Conservation (phyloP, 148 eudicot species). For the Limonium bicolor region DNA sequence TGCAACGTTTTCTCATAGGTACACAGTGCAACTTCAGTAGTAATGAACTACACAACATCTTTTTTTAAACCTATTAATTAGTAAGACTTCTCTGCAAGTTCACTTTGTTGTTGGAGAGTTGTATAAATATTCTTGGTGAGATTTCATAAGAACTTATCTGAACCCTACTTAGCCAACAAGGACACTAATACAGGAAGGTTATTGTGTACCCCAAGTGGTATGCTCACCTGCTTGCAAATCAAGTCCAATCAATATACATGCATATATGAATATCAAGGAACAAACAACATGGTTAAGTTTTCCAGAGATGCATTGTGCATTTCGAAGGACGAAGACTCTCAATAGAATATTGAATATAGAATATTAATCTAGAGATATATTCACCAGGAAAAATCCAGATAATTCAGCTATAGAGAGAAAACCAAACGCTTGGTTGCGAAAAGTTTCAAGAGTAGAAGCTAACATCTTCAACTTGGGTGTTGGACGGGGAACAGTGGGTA, state of each 20-base stretch:
- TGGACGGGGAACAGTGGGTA: slow-evolving; percentile 80
- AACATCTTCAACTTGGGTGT: slow-evolving; percentile 71
- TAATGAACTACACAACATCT: too few relatives aligned
- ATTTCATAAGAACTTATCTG: slow-evolving; percentile 58
- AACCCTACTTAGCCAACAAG: slow-evolving; percentile 70
- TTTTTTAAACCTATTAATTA: slow-evolving; percentile 1
- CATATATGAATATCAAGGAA: too few relatives aligned
- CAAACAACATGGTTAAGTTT: too few relatives aligned
- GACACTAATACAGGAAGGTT: slow-evolving; percentile 67
- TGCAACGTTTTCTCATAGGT: too few relatives aligned
- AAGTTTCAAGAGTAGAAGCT: slow-evolving; percentile 39
- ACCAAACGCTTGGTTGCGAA: slow-evolving; percentile 68
- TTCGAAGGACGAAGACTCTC: too few relatives aligned
- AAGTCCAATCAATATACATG: neutral
- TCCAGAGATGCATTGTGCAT: too few relatives aligned
- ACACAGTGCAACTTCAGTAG: too few relatives aligned
- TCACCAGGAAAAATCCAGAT: slow-evolving; percentile 93
- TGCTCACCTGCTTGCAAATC: slow-evolving; percentile 42
- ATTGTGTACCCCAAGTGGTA: slow-evolving; percentile 61
- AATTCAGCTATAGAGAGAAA: slow-evolving; percentile 73
- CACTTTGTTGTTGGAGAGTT: slow-evolving; percentile 30
- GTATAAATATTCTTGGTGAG: slow-evolving; percentile 34
- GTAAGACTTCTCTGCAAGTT: slow-evolving; percentile 11
- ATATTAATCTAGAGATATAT: too few relatives aligned
- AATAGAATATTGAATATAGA: neutral